Percentiles rank a stretch among this genome's conserved stretches.
phyloP scores from a whole-genome alignment of 495 filamentous ascomycete genomes.

The Platismatia glauca region DNA sequence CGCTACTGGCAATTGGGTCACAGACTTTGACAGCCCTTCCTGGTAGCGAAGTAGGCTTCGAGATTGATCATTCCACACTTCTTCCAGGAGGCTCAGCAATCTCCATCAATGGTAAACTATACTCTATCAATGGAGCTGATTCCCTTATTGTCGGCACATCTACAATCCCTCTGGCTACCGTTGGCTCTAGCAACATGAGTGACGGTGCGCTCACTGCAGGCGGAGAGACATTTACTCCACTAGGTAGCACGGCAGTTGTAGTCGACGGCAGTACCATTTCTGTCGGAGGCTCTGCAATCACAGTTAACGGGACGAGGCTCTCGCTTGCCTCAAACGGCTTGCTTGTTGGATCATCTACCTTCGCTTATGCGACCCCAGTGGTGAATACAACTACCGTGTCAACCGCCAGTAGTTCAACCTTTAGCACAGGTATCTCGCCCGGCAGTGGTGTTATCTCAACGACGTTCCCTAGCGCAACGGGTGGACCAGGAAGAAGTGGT shows the following conservation, averaged over 20 bases:
- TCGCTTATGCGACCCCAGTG: constrained; percentile 14
- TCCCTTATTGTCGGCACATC: constrained; percentile 12
- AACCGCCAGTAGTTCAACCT: not conserved
- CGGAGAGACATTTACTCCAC: constrained; percentile 10
- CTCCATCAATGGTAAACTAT: constrained; percentile 4
- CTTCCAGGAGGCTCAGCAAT: constrained; percentile 1
- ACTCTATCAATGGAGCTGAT: constrained; percentile 8
- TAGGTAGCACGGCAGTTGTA: constrained; percentile 4
- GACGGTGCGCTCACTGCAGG: constrained; percentile 6
- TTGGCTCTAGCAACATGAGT: not conserved
- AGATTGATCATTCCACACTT: constrained; percentile 6
- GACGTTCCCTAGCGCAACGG: not conserved
- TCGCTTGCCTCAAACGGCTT: constrained; percentile 11
- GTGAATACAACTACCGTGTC: not conserved
- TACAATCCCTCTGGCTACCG: constrained; percentile 8
- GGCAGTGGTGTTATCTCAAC: not conserved
- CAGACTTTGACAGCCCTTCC: not conserved
- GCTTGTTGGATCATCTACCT: constrained; percentile 10
- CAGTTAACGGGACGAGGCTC: not conserved
- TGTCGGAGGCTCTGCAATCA: not conserved
- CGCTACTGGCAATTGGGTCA: not conserved
- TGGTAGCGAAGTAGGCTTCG: not conserved
- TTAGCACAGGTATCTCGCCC: not conserved
- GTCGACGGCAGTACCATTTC: constrained; percentile 9
- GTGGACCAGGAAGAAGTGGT: not conserved